These are phyloP conservation scores for Penicillium subrubescens DNA, from an alignment of 495 filamentous ascomycete genomes.

Conservation along the genomic window DNA sequence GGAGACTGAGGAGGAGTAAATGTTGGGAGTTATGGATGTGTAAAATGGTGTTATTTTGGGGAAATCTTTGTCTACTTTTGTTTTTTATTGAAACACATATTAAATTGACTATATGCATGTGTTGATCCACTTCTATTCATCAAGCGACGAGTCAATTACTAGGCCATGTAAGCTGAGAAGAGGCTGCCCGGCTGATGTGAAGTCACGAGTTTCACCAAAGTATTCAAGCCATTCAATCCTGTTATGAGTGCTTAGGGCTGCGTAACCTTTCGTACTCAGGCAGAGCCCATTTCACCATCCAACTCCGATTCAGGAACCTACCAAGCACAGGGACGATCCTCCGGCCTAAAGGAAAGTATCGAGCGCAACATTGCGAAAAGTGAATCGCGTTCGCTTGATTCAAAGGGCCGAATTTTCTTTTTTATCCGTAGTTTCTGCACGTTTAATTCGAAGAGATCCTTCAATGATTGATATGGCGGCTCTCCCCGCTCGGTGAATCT, in stretches of 20 bases:
- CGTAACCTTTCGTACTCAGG: conserved; percentile 34
- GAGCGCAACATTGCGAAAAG: conserved; percentile 37
- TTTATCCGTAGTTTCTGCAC: conserved; percentile 29
- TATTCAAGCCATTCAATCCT: too few species aligned
- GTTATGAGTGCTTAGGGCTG: too few species aligned
- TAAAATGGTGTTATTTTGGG: not conserved
- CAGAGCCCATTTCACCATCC: conserved; percentile 48
- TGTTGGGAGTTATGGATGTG: not conserved
- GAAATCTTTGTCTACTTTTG: not conserved
- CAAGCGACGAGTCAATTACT: too few species aligned
- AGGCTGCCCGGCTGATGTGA: too few species aligned
- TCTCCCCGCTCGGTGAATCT: conserved; percentile 27
- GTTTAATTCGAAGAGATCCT: conserved; percentile 30
- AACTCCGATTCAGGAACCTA: conserved; percentile 39
- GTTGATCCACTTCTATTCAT: not conserved
- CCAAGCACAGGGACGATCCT: conserved; percentile 34
- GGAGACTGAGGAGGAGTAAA: not conserved
- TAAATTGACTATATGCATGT: not conserved
- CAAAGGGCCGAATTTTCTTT: conserved; percentile 21
- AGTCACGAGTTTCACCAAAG: too few species aligned
- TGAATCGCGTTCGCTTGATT: conserved; percentile 30
- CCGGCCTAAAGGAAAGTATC: conserved; percentile 47
- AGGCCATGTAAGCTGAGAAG: too few species aligned
- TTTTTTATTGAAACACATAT: not conserved
- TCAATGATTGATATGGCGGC: conserved; percentile 26